Conservation (phyloP, 306 rosid genomes). For the Citrullus colocynthis region DNA sequence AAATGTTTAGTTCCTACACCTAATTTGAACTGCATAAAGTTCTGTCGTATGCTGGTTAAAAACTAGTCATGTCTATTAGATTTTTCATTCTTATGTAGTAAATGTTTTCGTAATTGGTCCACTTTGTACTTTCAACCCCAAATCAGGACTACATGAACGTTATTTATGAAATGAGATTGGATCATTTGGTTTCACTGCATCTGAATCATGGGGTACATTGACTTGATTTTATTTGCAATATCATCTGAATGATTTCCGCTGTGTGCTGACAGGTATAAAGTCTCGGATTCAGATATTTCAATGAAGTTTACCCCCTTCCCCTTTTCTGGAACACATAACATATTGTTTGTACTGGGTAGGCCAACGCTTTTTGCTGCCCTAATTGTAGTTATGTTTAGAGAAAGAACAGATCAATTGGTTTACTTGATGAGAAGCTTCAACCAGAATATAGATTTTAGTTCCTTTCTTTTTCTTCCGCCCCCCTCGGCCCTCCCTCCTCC, state of each 20-base stretch:
- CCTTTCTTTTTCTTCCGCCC: not conserved
- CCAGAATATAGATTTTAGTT: constrained; percentile 2
- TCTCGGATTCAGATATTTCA: constrained; percentile 4
- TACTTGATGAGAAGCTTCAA: not conserved
- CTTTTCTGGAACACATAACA: not conserved
- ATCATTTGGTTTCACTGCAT: not conserved
- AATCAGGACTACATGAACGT: not conserved
- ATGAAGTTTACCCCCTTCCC: not conserved
- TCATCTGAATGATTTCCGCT: not conserved
- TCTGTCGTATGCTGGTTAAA: not conserved
- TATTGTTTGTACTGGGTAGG: constrained; percentile 1
- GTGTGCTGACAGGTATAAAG: not conserved
- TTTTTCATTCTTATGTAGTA: not conserved
- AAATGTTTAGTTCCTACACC: not conserved
- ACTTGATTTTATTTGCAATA: not conserved
- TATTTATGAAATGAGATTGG: not conserved
- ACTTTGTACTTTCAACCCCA: not conserved
- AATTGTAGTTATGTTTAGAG: constrained; percentile 5
- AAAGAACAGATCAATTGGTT: constrained; percentile 3
- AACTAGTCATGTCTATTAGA: not conserved
- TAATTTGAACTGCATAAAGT: not conserved
- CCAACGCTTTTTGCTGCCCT: not conserved
- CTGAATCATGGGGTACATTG: not conserved
- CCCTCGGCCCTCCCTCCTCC: not conserved
- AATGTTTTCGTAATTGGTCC: not conserved